phyloP scores from a whole-genome alignment of 257 asterid species.

The Capsicum pubescens region DNA sequence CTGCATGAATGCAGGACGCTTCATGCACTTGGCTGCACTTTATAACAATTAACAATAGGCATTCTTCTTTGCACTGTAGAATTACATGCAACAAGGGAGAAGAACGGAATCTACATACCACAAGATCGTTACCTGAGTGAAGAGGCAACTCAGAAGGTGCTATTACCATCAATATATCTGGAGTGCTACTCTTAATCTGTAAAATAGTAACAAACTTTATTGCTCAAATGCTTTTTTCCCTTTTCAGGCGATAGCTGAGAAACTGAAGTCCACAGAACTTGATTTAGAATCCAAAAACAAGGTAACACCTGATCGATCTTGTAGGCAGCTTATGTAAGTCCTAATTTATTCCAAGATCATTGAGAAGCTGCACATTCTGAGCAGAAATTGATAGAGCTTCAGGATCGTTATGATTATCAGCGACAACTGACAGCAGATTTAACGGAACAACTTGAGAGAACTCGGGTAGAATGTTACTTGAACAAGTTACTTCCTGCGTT shows the following conservation, averaged over 20 bases:
- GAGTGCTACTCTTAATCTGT: constrained; percentile 8
- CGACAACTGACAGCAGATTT: constrained; percentile 52
- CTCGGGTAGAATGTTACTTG: constrained; percentile 46
- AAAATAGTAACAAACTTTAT: constrained; percentile 10
- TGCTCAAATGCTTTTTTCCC: neutral
- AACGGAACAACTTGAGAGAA: constrained; percentile 49
- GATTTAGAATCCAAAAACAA: constrained; percentile 40
- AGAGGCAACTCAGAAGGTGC: constrained; percentile 52
- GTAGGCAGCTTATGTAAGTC: constrained; percentile 20
- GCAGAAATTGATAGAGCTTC: constrained; percentile 56
- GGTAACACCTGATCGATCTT: constrained; percentile 19
- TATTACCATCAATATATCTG: constrained; percentile 19
- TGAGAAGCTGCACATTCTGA: constrained; percentile 21
- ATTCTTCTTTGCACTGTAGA: constrained; percentile 39
- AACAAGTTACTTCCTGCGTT: neutral
- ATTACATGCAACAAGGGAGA: constrained; percentile 45
- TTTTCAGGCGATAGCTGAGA: constrained; percentile 40
- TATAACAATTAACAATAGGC: neutral
- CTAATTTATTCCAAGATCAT: constrained; percentile 23
- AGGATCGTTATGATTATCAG: constrained; percentile 51
- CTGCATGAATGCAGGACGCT: neutral
- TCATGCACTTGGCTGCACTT: neutral
- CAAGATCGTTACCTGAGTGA: constrained; percentile 42
- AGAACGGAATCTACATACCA: constrained; percentile 43
- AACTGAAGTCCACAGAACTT: constrained; percentile 35